Evolutionary conservation across 2,329 filamentous ascomycete genomes (phyloP).

Genomic region (Penicillium sp.): DNA sequence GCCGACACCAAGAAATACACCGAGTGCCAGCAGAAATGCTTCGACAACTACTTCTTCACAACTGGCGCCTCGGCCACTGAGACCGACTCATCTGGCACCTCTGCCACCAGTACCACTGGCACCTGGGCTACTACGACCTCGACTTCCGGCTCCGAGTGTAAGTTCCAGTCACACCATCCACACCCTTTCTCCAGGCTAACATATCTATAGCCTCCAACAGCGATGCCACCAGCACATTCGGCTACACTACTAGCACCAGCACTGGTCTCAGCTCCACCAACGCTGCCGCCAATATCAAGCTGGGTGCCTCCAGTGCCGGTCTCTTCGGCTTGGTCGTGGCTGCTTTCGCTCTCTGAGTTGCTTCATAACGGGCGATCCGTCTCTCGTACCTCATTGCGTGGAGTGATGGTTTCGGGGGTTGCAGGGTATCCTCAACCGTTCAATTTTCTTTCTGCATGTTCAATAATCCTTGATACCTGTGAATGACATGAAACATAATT

Average conservation of each 20-base stretch:
- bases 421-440: not conserved
- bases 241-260: conserved; percentile 19
- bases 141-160: conserved; percentile 9
- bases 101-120: conserved; percentile 18
- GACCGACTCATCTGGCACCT: conserved; percentile 21
- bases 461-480: conserved; percentile 14
- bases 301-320: conserved; percentile 34
- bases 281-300: conserved; percentile 30
- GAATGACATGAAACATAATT: conserved; percentile 1
- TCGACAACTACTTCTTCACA: conserved; percentile 47
- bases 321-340: conserved; percentile 35
- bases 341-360: conserved; percentile 36
- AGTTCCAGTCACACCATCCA: not conserved
- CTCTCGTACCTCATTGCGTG: not conserved
- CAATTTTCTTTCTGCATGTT: conserved; percentile 10
- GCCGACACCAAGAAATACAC: conserved; percentile 46
- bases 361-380: not conserved
- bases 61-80: conserved; percentile 20
- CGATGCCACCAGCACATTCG: conserved; percentile 10
- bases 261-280: conserved; percentile 24
- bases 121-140: conserved; percentile 6
- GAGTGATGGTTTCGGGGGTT: not conserved
- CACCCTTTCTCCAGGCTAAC: not conserved
- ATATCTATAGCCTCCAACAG: conserved; percentile 13
- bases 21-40: conserved; percentile 49